Conservation (phyloP, 2,329 filamentous ascomycete species). For the Fusarium lyarnte region DNA sequence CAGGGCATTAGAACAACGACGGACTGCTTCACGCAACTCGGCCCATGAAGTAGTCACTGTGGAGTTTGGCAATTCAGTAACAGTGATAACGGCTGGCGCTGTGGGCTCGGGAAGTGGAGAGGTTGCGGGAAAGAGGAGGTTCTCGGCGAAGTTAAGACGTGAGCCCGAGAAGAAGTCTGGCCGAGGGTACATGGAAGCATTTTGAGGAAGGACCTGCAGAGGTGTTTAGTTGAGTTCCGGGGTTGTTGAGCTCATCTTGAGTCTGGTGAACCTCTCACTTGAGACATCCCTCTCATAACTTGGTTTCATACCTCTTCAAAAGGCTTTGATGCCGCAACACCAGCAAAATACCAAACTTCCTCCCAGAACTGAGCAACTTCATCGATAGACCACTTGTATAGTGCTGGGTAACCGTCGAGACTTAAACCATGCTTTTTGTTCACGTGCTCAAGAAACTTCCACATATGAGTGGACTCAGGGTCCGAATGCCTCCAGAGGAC, state of each 20-base stretch:
- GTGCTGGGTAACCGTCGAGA: slow-evolving; percentile 74
- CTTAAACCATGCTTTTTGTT: slow-evolving; percentile 72
- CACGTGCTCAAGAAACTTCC: slow-evolving; percentile 74
- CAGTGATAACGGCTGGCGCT: slow-evolving; percentile 78
- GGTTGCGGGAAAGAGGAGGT: slow-evolving; percentile 80
- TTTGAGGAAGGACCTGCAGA: slow-evolving; percentile 71
- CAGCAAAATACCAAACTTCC: slow-evolving; percentile 84
- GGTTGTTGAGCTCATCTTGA: not conserved
- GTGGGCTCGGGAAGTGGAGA: slow-evolving; percentile 58
- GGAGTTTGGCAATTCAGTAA: slow-evolving; percentile 76
- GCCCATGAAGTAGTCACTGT: slow-evolving; percentile 73
- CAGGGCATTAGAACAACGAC: slow-evolving; percentile 76
- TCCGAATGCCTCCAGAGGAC: slow-evolving; percentile 78
- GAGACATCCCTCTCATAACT: not conserved
- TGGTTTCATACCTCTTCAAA: slow-evolving; percentile 65
- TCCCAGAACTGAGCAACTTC: slow-evolving; percentile 83
- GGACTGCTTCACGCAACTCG: slow-evolving; percentile 80
- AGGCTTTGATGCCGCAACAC: slow-evolving; percentile 72
- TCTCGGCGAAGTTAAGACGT: slow-evolving; percentile 92
- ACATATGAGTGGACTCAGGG: slow-evolving; percentile 75
- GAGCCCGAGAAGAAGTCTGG: slow-evolving; percentile 85
- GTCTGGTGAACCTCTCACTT: slow-evolving; percentile 7
- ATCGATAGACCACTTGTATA: slow-evolving; percentile 87
- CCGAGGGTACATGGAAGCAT: slow-evolving; percentile 82
- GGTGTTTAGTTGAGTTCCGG: slow-evolving; percentile 11